phyloP scores from a whole-genome alignment of 148 eudicot genomes.

The Rhododendron molle region DNA sequence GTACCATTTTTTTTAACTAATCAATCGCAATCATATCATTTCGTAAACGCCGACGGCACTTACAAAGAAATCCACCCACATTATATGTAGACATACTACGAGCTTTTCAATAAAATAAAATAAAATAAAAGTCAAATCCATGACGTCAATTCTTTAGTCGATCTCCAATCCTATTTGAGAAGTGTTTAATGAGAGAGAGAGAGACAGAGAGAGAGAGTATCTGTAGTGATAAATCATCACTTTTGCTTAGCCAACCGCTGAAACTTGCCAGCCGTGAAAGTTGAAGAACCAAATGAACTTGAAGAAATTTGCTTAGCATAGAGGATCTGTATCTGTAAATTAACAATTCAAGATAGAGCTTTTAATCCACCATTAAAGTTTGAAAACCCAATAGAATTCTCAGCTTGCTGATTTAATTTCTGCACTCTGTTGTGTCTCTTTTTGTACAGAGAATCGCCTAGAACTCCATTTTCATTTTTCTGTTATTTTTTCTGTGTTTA shows the following conservation, averaged over 20 bases:
- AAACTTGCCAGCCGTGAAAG: constrained; percentile 14
- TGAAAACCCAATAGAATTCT: not conserved
- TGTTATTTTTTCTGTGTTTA: not conserved
- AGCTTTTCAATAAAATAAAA: constrained; percentile 5
- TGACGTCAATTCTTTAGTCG: constrained; percentile 7
- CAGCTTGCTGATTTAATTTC: not conserved
- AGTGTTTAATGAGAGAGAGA: not conserved
- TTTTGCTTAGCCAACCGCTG: constrained; percentile 6
- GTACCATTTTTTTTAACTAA: not conserved
- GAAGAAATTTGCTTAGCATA: not conserved
- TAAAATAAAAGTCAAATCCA: not conserved
- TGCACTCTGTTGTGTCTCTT: not conserved
- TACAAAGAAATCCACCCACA: too few species aligned
- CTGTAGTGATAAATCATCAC: not conserved
- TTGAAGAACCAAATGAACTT: constrained; percentile 10
- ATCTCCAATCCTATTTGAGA: not conserved
- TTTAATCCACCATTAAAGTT: not conserved
- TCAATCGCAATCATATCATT: too few species aligned
- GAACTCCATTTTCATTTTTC: not conserved
- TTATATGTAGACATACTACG: not conserved
- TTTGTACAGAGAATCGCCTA: not conserved
- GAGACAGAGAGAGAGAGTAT: not conserved
- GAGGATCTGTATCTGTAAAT: not conserved
- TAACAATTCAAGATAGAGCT: not conserved
- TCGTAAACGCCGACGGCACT: too few species aligned